Conservation (phyloP, 441 rosid genomes). For the Gossypium trilobum region DNA sequence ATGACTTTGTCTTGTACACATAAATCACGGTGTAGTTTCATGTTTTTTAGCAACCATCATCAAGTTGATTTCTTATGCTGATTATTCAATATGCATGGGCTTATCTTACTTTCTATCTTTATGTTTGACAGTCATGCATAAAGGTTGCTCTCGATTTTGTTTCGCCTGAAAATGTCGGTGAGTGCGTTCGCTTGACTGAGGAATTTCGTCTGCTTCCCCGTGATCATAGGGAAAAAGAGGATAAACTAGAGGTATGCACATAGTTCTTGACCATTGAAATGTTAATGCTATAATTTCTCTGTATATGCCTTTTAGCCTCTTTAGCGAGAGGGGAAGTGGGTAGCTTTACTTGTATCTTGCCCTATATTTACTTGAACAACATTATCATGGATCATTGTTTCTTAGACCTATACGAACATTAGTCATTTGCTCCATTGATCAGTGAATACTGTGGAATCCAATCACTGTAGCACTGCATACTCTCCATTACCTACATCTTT, state of each 20-base stretch:
- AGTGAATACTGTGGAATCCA: no score
- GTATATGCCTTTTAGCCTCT: neutral
- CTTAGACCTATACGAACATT: neutral
- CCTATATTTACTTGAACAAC: no score
- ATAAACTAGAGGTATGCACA: conserved; percentile 32
- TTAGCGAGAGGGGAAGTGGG: neutral
- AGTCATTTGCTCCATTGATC: neutral
- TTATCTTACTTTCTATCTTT: neutral
- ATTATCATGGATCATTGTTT: neutral
- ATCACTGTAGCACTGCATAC: neutral
- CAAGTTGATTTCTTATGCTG: neutral
- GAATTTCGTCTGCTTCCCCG: conserved; percentile 31
- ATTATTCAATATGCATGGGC: neutral
- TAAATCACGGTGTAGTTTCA: neutral
- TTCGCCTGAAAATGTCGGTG: conserved; percentile 33
- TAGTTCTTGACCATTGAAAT: neutral
- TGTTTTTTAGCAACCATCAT: neutral
- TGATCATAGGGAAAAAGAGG: conserved; percentile 30
- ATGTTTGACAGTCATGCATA: conserved; percentile 31
- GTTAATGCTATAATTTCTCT: neutral
- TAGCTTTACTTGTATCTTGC: neutral
- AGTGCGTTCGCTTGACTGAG: conserved; percentile 30
- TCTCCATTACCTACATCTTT: neutral
- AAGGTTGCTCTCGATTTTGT: conserved; percentile 35
- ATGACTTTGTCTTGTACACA: neutral